These are phyloP conservation scores for Stylosanthes scabra DNA, from an alignment of 331 rosid species.

Conservation along the genomic window DNA sequence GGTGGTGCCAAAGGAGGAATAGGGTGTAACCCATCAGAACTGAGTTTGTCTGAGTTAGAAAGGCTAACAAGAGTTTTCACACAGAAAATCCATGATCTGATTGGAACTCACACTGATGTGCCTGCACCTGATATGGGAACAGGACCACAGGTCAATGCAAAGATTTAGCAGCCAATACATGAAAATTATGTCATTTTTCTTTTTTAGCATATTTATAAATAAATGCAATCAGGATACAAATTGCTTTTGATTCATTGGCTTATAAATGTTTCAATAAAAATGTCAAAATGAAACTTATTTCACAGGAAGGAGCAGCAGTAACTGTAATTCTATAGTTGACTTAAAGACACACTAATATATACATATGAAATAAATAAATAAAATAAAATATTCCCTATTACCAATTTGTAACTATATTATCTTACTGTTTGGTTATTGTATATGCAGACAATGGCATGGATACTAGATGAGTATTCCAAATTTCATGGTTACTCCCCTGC, in stretches of 20 bases:
- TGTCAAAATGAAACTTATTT: no score
- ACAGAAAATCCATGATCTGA: slow-evolving; percentile 91
- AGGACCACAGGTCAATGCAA: slow-evolving; percentile 77
- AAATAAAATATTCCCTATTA: neutral
- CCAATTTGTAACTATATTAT: slow-evolving; percentile 15
- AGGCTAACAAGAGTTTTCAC: slow-evolving; percentile 92
- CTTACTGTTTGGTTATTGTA: slow-evolving; percentile 7
- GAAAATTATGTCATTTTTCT: neutral
- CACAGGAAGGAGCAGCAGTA: no score
- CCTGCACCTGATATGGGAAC: slow-evolving; percentile 99
- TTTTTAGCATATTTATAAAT: no score
- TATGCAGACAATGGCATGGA: slow-evolving; percentile 98
- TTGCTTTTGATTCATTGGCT: no score
- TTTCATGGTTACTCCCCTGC: slow-evolving; percentile 97
- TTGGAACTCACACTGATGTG: slow-evolving; percentile 87
- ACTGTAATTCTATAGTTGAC: neutral
- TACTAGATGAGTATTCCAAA: slow-evolving; percentile 93
- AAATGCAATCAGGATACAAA: no score
- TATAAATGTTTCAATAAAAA: no score
- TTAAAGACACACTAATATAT: slow-evolving; percentile 2
- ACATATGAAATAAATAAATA: no score
- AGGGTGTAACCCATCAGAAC: slow-evolving; percentile 75
- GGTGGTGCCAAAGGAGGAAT: slow-evolving; percentile 99
- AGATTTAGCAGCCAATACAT: no score
- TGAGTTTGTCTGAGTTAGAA: slow-evolving; percentile 79